A percentile compares a stretch with the other conserved stretches of the same genome.
Evolutionary conservation across 2,329 filamentous ascomycete species (phyloP).

Genomic region (Cephalotrichum gorgonifer): DNA sequence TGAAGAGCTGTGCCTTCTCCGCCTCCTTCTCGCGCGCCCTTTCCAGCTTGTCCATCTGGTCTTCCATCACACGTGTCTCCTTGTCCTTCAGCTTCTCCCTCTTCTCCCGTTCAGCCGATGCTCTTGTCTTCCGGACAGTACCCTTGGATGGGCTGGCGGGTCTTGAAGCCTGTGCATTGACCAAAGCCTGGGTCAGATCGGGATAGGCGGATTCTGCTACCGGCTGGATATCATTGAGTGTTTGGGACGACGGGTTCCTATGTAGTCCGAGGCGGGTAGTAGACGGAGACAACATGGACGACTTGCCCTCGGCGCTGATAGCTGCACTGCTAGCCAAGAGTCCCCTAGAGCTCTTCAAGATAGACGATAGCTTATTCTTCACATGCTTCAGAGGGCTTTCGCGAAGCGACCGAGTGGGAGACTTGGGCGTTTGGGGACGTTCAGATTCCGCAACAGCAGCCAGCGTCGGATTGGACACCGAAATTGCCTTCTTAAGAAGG

Average conservation of each 20-base stretch:
- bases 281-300: slow-evolving; percentile 45
- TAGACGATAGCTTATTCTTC: slow-evolving; percentile 85
- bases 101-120: slow-evolving; percentile 50
- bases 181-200: slow-evolving; percentile 28
- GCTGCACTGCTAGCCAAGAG: slow-evolving; percentile 70
- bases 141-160: slow-evolving; percentile 30
- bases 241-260: slow-evolving; percentile 36
- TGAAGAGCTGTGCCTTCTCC: slow-evolving; percentile 53
- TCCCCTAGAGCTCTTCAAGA: slow-evolving; percentile 77
- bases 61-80: slow-evolving; percentile 49
- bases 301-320: slow-evolving; percentile 52
- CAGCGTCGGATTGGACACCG: slow-evolving; percentile 45
- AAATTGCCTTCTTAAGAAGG: slow-evolving; percentile 47
- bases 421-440: slow-evolving; percentile 41
- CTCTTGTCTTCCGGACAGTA: slow-evolving; percentile 39
- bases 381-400: slow-evolving; percentile 85
- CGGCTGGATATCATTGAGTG: slow-evolving; percentile 21
- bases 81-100: slow-evolving; percentile 58
- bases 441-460: slow-evolving; percentile 34
- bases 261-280: slow-evolving; percentile 33
- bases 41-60: slow-evolving; percentile 52
- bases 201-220: slow-evolving; percentile 31
- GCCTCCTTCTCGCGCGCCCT: slow-evolving; percentile 61
- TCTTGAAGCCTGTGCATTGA: slow-evolving; percentile 12
- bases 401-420: slow-evolving; percentile 42